phyloP scores from a whole-genome alignment of 2,329 filamentous ascomycete genomes.

The Aspergillus bombycis region DNA sequence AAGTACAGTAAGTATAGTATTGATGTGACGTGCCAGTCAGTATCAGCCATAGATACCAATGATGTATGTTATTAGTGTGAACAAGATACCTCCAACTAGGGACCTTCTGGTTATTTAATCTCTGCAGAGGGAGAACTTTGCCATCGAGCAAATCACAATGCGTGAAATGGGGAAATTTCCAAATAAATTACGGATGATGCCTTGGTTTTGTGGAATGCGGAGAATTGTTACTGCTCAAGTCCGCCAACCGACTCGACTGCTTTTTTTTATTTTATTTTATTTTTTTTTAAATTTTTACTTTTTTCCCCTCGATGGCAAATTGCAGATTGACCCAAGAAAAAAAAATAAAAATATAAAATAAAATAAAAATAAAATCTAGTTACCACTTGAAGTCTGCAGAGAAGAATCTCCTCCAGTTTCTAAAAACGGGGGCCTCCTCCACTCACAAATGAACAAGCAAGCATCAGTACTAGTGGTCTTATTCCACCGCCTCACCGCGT shows the following conservation, averaged over 20 bases:
- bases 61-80: neutral
- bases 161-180: slow-evolving; percentile 1
- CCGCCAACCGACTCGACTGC: neutral
- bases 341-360: neutral
- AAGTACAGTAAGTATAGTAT: neutral
- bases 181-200: slow-evolving; percentile 1
- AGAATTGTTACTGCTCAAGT: slow-evolving; percentile 11
- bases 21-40: neutral
- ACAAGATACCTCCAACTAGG: neutral
- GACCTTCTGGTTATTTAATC: neutral
- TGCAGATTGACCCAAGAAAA: neutral
- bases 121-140: neutral
- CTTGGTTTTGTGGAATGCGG: slow-evolving; percentile 12
- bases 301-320: neutral
- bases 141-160: slow-evolving; percentile 1
- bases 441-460: neutral
- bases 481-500: slow-evolving; percentile 25
- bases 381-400: neutral
- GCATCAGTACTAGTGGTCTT: slow-evolving; percentile 2
- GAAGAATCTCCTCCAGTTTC: slow-evolving; percentile 3
- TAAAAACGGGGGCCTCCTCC: slow-evolving; percentile 5
- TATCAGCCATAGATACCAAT: neutral
- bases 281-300: neutral
- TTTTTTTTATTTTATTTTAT: neutral
- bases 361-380: neutral